A percentile compares a stretch with the other conserved stretches of the same genome.
phyloP scores from a whole-genome alignment of 2,329 filamentous ascomycete species.

The Diaporthe eres region DNA sequence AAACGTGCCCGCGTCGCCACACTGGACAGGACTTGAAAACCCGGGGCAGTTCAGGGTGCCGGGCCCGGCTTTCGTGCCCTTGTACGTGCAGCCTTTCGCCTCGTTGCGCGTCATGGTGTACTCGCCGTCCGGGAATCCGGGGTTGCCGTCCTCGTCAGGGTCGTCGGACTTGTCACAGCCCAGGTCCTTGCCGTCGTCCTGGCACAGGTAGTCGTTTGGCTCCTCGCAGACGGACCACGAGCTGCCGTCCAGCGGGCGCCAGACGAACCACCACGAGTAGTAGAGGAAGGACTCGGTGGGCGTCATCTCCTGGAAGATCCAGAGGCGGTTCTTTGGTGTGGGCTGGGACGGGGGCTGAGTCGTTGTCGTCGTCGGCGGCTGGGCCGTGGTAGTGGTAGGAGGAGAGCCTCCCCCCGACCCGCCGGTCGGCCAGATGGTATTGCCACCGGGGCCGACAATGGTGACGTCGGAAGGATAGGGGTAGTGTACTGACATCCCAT shows the following conservation, averaged over 20 bases:
- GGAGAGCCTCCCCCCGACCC: conserved; percentile 1
- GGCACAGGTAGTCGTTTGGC: conserved; percentile 10
- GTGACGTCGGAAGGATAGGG: background rate
- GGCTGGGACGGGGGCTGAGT: background rate
- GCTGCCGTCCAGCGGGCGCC: background rate
- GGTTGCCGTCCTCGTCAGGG: background rate
- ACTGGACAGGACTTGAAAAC: conserved; percentile 1
- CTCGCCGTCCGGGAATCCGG: background rate
- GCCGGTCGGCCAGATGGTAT: background rate
- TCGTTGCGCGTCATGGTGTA: conserved; percentile 5
- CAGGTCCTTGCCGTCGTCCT: background rate
- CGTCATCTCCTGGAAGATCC: conserved; percentile 1
- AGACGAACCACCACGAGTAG: conserved; percentile 26
- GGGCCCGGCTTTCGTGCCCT: background rate
- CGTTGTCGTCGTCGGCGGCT: background rate
- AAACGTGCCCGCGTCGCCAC: background rate
- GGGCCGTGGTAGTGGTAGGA: background rate
- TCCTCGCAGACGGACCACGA: background rate
- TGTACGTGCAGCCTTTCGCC: conserved; percentile 15
- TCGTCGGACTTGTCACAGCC: background rate
- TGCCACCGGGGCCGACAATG: background rate
- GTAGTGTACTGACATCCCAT: background rate
- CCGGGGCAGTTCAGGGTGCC: background rate
- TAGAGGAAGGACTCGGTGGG: background rate
- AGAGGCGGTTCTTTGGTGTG: conserved; percentile 1